A percentile compares a stretch with the other conserved stretches of the same genome.
phyloP scores from a whole-genome alignment of 2,329 filamentous ascomycete species.

The Sclerotinia trifoliorum region DNA sequence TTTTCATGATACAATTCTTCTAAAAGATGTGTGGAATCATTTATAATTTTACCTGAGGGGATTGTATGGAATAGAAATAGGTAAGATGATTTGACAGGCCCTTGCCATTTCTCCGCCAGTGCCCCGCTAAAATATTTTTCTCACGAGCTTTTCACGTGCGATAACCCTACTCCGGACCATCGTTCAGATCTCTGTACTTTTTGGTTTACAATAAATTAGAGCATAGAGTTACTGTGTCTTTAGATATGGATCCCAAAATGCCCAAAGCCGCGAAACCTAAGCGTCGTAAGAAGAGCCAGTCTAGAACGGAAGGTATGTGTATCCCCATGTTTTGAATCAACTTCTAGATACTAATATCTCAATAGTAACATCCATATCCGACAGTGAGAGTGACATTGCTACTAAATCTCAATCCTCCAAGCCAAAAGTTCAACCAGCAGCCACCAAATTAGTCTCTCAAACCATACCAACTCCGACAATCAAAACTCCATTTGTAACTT shows the following conservation, averaged over 20 bases:
- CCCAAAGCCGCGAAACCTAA: conserved; percentile 16
- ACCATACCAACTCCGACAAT: background rate
- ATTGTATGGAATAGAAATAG: too few species aligned
- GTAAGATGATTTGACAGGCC: background rate
- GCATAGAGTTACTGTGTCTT: background rate
- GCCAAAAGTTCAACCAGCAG: background rate
- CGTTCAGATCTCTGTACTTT: background rate
- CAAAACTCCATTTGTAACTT: background rate
- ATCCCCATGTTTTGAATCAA: background rate
- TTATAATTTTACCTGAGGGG: too few species aligned
- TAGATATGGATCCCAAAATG: conserved; percentile 17
- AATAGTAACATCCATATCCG: conserved; percentile 15
- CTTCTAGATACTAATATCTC: background rate
- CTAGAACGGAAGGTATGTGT: conserved; percentile 22
- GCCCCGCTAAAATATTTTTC: conserved; percentile 13
- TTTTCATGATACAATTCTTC: background rate
- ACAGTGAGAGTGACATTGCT: conserved; percentile 18
- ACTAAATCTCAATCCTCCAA: background rate
- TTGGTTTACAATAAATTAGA: background rate
- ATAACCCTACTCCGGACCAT: background rate
- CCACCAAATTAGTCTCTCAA: background rate
- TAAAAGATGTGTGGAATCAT: background rate
- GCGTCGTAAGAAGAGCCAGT: conserved; percentile 23
- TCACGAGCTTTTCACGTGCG: conserved; percentile 19
- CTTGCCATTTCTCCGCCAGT: background rate